Evolutionary conservation across 2,329 filamentous ascomycete genomes (phyloP), one percentile per base, ranked within the genome.

Genomic region (Botrytis elliptica): DNA sequence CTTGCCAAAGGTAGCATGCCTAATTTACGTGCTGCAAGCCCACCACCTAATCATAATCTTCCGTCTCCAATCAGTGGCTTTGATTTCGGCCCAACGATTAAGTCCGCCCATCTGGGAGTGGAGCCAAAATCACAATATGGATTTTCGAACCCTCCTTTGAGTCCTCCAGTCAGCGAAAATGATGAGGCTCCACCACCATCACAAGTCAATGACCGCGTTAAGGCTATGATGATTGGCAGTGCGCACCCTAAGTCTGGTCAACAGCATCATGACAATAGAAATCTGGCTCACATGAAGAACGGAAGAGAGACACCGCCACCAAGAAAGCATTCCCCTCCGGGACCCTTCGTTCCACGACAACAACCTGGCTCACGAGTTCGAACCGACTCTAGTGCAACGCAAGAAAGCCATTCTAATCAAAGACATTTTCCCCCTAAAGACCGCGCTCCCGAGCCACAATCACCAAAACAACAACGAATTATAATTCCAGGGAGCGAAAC

Each of bases 231-330:
- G 0, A 85, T 90, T 82, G 89, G 90, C 14, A 33, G 52, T 44
- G 84, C 89, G 0, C 92, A 92, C 81, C 92, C 92, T 76, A 94
- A 94, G 80, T 93, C 94, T 1, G 84, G 85, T 2, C 88, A 91
- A 69, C 88, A 90, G 12, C 97, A 96, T 77, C 93, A 97, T 79
- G 95, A 98, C 79, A 89, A 91, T 33, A 92, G 93, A 79, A 89
- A 94, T 63, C 92, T 97, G 79, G 84, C 93, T 66, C 92, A 94
- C 81, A 88, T 97, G 81, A 92, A 95, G 76, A 89, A 92, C 79
- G 92, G 91, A 42, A 88, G 91, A 40, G 91, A 92, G 73, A 89
- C 89, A 0, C 88, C 91, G 49, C 82, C 84, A 4, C 70, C 78
- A 74, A 74, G 81, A 70, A 81, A 79, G 60, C 63, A 77, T 52